Evolutionary conservation across 371 early-diverging fungal genomes (phyloP).

Genomic region (Sporodiniella umbellata): DNA sequence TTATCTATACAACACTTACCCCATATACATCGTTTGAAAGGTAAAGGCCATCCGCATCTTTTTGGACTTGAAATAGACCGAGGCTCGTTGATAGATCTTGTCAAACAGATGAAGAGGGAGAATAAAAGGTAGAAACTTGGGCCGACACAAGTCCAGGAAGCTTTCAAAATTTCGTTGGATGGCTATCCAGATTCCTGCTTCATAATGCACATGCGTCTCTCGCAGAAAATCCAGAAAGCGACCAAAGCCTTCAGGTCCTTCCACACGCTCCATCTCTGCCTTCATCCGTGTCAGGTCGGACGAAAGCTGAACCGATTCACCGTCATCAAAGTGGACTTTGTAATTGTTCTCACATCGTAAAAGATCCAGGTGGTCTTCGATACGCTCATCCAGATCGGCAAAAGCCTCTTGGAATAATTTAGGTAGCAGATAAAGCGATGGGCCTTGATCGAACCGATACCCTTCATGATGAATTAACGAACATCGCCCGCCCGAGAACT

Average conservation of each 20-base stretch:
- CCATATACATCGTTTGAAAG: constrained; percentile 62
- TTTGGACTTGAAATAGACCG: constrained; percentile 52
- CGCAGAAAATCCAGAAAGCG: constrained; percentile 46
- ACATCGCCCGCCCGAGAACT: constrained; percentile 56
- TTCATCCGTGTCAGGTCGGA: constrained; percentile 54
- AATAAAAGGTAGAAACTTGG: constrained; percentile 37
- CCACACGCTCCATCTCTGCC: constrained; percentile 51
- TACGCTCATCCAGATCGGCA: constrained; percentile 52
- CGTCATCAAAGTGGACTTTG: constrained; percentile 56
- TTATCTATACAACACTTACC: constrained; percentile 26
- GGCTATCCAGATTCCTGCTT: constrained; percentile 41
- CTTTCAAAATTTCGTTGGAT: constrained; percentile 54
- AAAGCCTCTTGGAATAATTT: constrained; percentile 54
- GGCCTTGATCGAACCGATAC: constrained; percentile 63
- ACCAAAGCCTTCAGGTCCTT: constrained; percentile 43
- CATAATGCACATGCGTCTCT: constrained; percentile 57
- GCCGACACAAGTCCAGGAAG: constrained; percentile 46
- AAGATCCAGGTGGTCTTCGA: constrained; percentile 51
- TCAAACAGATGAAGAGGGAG: constrained; percentile 49
- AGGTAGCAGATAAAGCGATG: constrained; percentile 63
- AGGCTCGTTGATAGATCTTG: constrained; percentile 47
- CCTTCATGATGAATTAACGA: constrained; percentile 52
- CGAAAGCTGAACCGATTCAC: constrained; percentile 45
- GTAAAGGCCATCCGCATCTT: constrained; percentile 66
- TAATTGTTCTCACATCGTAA: constrained; percentile 61